Conservation (phyloP, 768 basidiomycete species). For the Russula ochroleuca region DNA sequence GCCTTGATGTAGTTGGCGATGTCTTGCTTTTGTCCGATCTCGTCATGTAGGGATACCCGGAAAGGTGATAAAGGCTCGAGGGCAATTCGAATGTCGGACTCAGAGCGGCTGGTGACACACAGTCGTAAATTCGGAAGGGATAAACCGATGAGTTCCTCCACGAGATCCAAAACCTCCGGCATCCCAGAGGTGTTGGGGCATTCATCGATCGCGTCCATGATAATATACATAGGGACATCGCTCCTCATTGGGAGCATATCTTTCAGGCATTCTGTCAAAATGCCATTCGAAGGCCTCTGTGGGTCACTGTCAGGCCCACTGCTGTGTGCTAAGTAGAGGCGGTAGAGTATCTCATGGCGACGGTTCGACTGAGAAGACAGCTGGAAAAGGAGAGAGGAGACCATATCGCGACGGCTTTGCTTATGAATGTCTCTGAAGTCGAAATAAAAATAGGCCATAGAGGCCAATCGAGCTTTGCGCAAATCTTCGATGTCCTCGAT, state of each 20-base stretch:
- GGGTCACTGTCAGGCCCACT: no score
- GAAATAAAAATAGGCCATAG: conserved; percentile 1
- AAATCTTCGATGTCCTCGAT: neutral
- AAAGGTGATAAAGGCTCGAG: neutral
- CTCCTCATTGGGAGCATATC: neutral
- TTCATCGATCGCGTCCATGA: conserved; percentile 11
- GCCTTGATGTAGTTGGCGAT: neutral
- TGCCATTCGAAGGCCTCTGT: neutral
- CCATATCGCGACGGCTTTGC: neutral
- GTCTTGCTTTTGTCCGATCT: neutral
- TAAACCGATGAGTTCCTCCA: neutral
- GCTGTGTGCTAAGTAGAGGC: neutral
- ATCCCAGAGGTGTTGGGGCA: neutral
- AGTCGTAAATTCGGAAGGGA: neutral
- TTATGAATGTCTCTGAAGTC: neutral
- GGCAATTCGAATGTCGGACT: neutral
- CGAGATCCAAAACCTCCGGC: neutral
- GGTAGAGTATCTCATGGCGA: neutral
- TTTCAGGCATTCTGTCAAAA: neutral
- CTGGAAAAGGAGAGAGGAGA: conserved; percentile 2
- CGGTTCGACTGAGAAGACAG: neutral
- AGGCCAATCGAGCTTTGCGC: neutral
- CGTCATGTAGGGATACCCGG: neutral
- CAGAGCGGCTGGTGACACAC: conserved; percentile 2
- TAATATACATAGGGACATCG: neutral